phyloP scores from a whole-genome alignment of 129 eudicot genomes.

The Arctium minus region DNA sequence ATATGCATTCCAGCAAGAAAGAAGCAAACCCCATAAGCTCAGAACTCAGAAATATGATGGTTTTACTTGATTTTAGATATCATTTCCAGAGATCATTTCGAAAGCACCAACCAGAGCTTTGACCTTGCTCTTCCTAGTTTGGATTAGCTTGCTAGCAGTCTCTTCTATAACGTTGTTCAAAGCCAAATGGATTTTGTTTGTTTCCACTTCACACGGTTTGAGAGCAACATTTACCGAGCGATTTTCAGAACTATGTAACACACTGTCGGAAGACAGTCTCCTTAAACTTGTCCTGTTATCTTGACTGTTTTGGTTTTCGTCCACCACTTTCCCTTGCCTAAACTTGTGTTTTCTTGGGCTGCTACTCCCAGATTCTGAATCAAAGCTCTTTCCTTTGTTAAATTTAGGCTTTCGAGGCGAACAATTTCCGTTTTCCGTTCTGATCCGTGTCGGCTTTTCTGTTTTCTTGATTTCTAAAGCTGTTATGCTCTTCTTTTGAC shows the following conservation, averaged over 20 bases:
- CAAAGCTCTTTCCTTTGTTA: conserved; percentile 24
- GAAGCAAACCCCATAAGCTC: background rate
- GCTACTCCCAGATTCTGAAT: conserved; percentile 7
- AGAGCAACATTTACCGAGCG: conserved; percentile 15
- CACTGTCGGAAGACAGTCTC: conserved; percentile 15
- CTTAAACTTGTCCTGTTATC: conserved; percentile 19
- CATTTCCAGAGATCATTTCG: conserved; percentile 32
- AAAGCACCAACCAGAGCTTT: conserved; percentile 78
- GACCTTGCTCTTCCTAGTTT: conserved; percentile 58
- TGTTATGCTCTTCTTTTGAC: background rate
- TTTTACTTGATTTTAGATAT: background rate
- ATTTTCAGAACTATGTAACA: background rate
- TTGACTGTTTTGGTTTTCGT: background rate
- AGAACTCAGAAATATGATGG: background rate
- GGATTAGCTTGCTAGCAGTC: conserved; percentile 59
- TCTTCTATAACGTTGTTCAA: conserved; percentile 63
- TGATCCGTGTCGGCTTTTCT: conserved; percentile 10
- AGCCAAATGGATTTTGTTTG: conserved; percentile 7
- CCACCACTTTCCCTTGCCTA: conserved; percentile 18
- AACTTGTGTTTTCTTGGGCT: conserved; percentile 33
- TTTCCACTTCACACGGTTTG: conserved; percentile 28
- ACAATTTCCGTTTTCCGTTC: conserved; percentile 18
- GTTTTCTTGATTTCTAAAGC: conserved; percentile 12
- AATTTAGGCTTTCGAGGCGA: conserved; percentile 30
- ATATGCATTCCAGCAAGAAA: background rate